These are phyloP conservation scores for Globisporangium rhizosaccharum DNA, from an alignment of 352 stramenopile species.

Conservation along the genomic window DNA sequence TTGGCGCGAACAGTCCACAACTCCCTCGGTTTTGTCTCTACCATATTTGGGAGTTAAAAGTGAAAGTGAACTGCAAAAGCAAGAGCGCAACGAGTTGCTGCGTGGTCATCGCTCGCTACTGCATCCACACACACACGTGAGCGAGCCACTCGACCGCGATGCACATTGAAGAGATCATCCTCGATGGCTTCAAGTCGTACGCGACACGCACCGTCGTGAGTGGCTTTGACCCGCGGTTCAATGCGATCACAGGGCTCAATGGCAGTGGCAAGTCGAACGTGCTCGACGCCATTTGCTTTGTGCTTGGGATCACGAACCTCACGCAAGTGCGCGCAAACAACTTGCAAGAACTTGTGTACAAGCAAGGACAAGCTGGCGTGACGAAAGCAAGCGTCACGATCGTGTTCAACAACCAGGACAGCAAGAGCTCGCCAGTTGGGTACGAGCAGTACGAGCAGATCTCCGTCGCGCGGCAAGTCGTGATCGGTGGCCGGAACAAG, in stretches of 20 bases:
- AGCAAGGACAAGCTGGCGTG: slow-evolving; percentile 98
- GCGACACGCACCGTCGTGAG: slow-evolving; percentile 97
- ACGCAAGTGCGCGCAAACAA: slow-evolving; percentile 97
- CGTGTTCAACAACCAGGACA: slow-evolving; percentile 98
- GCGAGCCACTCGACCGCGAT: slow-evolving; percentile 50
- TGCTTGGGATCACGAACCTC: slow-evolving; percentile 99
- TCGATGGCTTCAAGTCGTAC: slow-evolving; percentile 99
- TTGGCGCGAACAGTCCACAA: too few species aligned
- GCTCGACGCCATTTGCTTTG: slow-evolving; percentile 99
- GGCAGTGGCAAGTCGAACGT: slow-evolving; percentile 99
- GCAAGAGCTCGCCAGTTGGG: slow-evolving; percentile 87
- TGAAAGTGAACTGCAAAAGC: too few species aligned
- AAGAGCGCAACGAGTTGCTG: too few species aligned
- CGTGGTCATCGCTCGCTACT: too few species aligned
- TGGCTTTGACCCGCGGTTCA: slow-evolving; percentile 99
- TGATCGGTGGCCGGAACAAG: slow-evolving; percentile 99
- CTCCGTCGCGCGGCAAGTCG: slow-evolving; percentile 97
- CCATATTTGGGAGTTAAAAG: too few species aligned
- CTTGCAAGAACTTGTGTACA: slow-evolving; percentile 99
- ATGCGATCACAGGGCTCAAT: slow-evolving; percentile 99
- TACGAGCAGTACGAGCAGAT: slow-evolving; percentile 99
- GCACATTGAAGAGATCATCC: slow-evolving; percentile 99
- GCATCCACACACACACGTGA: too few species aligned
- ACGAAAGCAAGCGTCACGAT: slow-evolving; percentile 99
- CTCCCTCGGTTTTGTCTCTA: too few species aligned